These are phyloP conservation scores for Pythium oligandrum DNA, from an alignment of 352 stramenopile genomes.

Conservation along the genomic window DNA sequence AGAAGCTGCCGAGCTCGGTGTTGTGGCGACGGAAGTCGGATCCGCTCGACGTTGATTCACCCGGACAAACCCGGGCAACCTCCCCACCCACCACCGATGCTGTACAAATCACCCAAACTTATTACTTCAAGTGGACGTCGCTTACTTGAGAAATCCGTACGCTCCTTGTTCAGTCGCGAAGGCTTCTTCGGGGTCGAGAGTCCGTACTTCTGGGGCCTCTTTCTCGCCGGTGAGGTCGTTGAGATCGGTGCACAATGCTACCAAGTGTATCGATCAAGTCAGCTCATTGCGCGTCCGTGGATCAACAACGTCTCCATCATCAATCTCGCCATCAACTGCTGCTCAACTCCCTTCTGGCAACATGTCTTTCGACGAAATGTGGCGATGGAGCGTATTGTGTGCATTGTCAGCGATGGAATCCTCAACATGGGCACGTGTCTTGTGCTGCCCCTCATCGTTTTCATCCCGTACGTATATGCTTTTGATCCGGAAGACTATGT, in stretches of 20 bases:
- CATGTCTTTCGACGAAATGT: conserved; percentile 1
- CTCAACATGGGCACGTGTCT: conserved; percentile 17
- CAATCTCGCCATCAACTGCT: conserved; percentile 14
- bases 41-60: too few relatives aligned
- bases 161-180: conserved; percentile 8
- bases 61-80: too few relatives aligned
- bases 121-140: not conserved
- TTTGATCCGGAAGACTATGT: conserved; percentile 11
- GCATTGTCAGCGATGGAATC: conserved; percentile 9
- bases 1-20: conserved; percentile 8
- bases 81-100: too few relatives aligned
- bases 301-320: conserved; percentile 17
- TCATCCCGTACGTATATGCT: conserved; percentile 17
- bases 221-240: conserved; percentile 5
- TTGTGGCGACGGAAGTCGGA: not conserved
- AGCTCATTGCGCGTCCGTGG: conserved; percentile 12
- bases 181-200: conserved; percentile 18
- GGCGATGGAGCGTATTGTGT: conserved; percentile 11
- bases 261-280: conserved; percentile 15
- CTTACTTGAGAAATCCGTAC: conserved; percentile 2
- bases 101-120: conserved; percentile 8
- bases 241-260: conserved; percentile 11
- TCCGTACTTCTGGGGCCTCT: conserved; percentile 9
- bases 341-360: conserved; percentile 5
- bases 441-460: conserved; percentile 14